These are phyloP conservation scores for Elongisporangium undulatum DNA, from an alignment of 352 stramenopile species.

Conservation along the genomic window DNA sequence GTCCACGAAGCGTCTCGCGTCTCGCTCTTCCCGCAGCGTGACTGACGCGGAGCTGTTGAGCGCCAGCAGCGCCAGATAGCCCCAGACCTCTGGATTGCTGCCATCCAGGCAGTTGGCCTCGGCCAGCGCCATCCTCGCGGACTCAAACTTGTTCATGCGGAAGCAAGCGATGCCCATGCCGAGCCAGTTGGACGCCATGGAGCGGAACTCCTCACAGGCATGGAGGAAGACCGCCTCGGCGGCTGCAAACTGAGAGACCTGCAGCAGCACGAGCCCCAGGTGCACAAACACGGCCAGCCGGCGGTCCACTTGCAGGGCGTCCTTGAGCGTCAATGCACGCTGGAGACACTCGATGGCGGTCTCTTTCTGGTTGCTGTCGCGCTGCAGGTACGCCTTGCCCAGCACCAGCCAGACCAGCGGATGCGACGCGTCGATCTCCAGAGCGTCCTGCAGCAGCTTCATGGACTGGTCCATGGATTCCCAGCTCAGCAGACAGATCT, in stretches of 20 bases:
- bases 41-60: slow-evolving; percentile 23
- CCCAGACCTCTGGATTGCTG: slow-evolving; percentile 71
- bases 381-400: slow-evolving; percentile 34
- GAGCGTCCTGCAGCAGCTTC: slow-evolving; percentile 41
- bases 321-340: slow-evolving; percentile 30
- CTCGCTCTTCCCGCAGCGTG: slow-evolving; percentile 30
- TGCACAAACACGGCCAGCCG: slow-evolving; percentile 47
- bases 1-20: slow-evolving; percentile 40
- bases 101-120: slow-evolving; percentile 72
- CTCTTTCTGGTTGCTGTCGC: slow-evolving; percentile 28
- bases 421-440: slow-evolving; percentile 52
- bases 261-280: slow-evolving; percentile 55
- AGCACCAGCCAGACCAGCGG: slow-evolving; percentile 56
- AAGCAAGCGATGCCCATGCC: slow-evolving; percentile 67
- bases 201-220: slow-evolving; percentile 52
- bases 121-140: slow-evolving; percentile 52
- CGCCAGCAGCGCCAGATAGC: slow-evolving; percentile 58
- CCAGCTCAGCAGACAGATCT: slow-evolving; percentile 23
- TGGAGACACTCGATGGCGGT: slow-evolving; percentile 51
- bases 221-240: slow-evolving; percentile 54
- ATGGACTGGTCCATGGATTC: slow-evolving; percentile 19
- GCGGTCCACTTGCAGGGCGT: slow-evolving; percentile 20
- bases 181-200: slow-evolving; percentile 67
- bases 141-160: slow-evolving; percentile 57
- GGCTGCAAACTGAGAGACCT: slow-evolving; percentile 51